Conservation (phyloP, 1,284 basidiomycete genomes). For the Ganoderma boninense region DNA sequence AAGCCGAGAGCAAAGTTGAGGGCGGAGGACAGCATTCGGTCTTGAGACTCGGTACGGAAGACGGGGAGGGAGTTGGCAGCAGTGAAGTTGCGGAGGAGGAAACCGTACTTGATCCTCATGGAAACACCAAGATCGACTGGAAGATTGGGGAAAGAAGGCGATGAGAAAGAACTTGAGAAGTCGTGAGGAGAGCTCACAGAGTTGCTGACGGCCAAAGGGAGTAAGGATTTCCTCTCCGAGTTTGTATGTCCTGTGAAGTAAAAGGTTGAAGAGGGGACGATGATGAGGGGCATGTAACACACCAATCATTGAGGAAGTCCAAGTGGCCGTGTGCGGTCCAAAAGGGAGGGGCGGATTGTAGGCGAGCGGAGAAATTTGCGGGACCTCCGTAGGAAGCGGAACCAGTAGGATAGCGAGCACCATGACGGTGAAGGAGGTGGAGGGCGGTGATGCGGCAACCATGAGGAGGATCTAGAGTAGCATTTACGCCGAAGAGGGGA, state of each 20-base stretch:
- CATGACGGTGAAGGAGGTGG: conserved; percentile 83
- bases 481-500: conserved; percentile 75
- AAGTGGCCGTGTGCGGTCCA: conserved; percentile 74
- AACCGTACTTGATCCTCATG: conserved; percentile 82
- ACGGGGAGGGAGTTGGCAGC: conserved; percentile 76
- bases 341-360: conserved; percentile 59
- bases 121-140: conserved; percentile 77
- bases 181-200: conserved; percentile 53
- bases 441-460: conserved; percentile 76
- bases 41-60: conserved; percentile 89
- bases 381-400: conserved; percentile 68
- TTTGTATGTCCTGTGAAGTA: conserved; percentile 72
- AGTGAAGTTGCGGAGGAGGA: conserved; percentile 84
- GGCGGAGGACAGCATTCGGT: conserved; percentile 86
- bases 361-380: conserved; percentile 61
- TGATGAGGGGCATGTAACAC: conserved; percentile 19
- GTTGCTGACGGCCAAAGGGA: conserved; percentile 83
- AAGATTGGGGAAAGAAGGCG: neutral
- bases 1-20: conserved; percentile 89
- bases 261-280: neutral
- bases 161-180: neutral
- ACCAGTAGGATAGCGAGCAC: conserved; percentile 81
- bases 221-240: conserved; percentile 84
- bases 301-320: conserved; percentile 82
- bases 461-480: conserved; percentile 73